These are phyloP conservation scores for Tetrapisispora namnaoensis DNA, from an alignment of 805 yeast species.

Conservation along the genomic window DNA sequence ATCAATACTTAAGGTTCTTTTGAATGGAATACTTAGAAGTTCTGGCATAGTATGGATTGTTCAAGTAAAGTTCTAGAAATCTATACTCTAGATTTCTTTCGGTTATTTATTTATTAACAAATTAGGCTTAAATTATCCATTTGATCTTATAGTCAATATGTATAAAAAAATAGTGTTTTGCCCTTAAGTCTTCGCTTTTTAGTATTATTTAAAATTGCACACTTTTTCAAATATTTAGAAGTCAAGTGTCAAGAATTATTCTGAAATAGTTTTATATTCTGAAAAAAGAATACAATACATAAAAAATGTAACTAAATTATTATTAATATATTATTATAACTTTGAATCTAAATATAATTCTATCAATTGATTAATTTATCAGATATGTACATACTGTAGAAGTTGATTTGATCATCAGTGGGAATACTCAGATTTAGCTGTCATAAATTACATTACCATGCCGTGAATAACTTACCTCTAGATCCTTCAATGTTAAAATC, in stretches of 20 bases:
- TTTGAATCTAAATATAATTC: neutral
- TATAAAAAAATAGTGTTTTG: neutral
- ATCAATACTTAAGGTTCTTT: constrained; percentile 36
- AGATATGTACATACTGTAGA: neutral
- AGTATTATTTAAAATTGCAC: too few relatives aligned
- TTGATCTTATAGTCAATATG: too few relatives aligned
- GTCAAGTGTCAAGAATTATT: too few relatives aligned
- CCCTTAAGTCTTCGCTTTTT: neutral
- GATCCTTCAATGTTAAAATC: constrained; percentile 16
- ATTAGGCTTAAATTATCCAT: neutral
- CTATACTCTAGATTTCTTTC: too few relatives aligned
- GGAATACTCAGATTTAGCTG: neutral
- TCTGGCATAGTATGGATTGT: constrained; percentile 26
- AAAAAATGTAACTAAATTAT: too few relatives aligned
- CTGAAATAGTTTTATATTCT: neutral
- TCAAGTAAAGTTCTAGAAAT: neutral
- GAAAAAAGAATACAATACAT: neutral
- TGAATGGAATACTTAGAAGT: constrained; percentile 41
- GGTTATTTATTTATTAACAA: too few relatives aligned
- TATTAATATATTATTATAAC: too few relatives aligned
- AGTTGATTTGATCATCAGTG: neutral
- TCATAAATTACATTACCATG: neutral
- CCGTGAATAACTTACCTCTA: constrained; percentile 23
- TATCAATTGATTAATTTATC: neutral
- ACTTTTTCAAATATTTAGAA: too few relatives aligned